Base-by-base conservation (phyloP, 495 filamentous ascomycete genomes). In the Daldinia loculata region DNA sequence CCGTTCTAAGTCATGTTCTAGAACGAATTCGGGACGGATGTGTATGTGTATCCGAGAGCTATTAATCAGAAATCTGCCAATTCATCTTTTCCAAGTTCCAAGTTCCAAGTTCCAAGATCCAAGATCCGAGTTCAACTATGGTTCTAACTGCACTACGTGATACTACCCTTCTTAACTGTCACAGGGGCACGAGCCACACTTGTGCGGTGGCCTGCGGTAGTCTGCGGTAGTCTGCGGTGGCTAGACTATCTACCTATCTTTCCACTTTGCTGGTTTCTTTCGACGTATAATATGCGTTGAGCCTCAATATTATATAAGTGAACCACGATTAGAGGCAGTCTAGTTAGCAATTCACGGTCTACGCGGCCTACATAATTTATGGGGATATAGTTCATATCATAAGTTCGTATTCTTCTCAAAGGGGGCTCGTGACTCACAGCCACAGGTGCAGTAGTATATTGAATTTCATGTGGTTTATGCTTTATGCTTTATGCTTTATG, bases 301-400 rank as follows among this genome's bases (percentile, higher is more conserved):
- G 67, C 29, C 61, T 64, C 61, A 53, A 45, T 50, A 19, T 15
- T 65, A 64, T 67, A 50, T 38, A 51, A 22, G 24, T 17, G 7
- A 62, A 62, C 26, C 15, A 45, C 29, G 19, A 43, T 24, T 50
- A 51, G 29, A 56, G 38, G 8, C 53, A 50, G 15, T 50, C 24
- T 45, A 65, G 29, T 48, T 53, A 68, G 30, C 45, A 64, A 50
- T 56, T 34, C 39, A 61, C 15, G 39, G 63, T 63, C 52, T 67
- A 72, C 64, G 69, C 69, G 64, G 69, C 69, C 59, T 39, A 67
- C 63, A 56, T 61, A 29, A 19, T n/a, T 41, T 67, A 48, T 63
- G 64, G 67, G 60, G 69, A 71, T 63, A 56, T 41, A 51, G 53
- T 36, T 58, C 19, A 24, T 48, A 22, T 48, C 22, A 48, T 22